Base-by-base conservation (phyloP, 2,329 filamentous ascomycete species). In the Aspergillus sp. region DNA sequence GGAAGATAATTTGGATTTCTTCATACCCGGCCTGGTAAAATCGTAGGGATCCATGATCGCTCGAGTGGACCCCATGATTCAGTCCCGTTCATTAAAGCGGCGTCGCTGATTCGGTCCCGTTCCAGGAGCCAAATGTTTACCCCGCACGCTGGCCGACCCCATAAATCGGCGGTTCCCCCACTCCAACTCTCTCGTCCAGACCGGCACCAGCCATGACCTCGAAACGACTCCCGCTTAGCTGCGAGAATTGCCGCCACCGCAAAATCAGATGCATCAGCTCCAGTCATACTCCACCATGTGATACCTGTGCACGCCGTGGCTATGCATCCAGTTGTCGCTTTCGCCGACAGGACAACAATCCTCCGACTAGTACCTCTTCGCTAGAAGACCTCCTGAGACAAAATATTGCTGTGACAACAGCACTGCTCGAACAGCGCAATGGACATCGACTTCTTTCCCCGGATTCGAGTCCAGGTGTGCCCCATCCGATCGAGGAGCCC, bases 191-290 rank as follows among this genome's bases (percentile, higher is more conserved):
- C 4, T 51, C 13, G 25, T 28, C 25, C 4, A 28, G 25, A n/a
- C 3, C 28, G 22, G 13, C 25, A 19, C 8, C 48, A 8, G 17
- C 19, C 11, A 54, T 45, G 38, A 25, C 38, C 7, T 54, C 51
- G 34, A 54, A 43, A 30, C 51, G 51, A 28, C 31, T 54, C 30
- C 51, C 51, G 4, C 34, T 54, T 19, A 54, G 51, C 34, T 54
- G 51, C 51, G 51, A 54, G 34, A 69, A 69, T 47, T 72, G 70
- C 54, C 63, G 69, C 22, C 59, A 64, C 8, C 54, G 69, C n/a
- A 72, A 72, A 46, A 70, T 72, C 25, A 65, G 67, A 22, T 72
- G 70, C 60, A 54, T 66, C 15, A 68, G 66, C 19, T 65, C 65
- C 30, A 54, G 55, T 19, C 28, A 54, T 30, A 28, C n/a, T 13